These are phyloP conservation scores for Candolleomyces eurysporus DNA, from an alignment of 768 basidiomycete genomes.

Conservation along the genomic window DNA sequence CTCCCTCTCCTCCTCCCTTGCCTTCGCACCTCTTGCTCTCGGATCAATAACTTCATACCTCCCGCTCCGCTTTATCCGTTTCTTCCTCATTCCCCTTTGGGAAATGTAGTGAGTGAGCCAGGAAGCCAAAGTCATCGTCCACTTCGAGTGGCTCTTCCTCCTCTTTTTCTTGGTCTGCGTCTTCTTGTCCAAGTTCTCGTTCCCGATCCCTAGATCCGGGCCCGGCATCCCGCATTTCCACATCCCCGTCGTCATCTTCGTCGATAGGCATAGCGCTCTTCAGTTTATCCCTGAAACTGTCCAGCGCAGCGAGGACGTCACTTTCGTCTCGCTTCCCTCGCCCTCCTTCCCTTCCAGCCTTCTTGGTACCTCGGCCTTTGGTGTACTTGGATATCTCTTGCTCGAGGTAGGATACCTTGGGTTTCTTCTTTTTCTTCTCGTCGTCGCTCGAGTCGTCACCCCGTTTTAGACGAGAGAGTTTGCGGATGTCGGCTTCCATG, in stretches of 20 bases:
- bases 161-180: slow-evolving; percentile 16
- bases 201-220: too few relatives aligned
- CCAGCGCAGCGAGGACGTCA: slow-evolving; percentile 65
- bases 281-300: slow-evolving; percentile 70
- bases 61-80: slow-evolving; percentile 71
- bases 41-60: slow-evolving; percentile 90
- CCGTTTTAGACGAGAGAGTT: slow-evolving; percentile 56
- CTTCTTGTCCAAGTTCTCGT: too few relatives aligned
- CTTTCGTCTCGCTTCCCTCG: slow-evolving; percentile 63
- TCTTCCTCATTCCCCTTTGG: slow-evolving; percentile 80
- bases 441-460: slow-evolving; percentile 62
- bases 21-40: slow-evolving; percentile 64
- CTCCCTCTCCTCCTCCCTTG: slow-evolving; percentile 76
- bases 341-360: slow-evolving; percentile 17
- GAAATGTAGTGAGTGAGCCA: slow-evolving; percentile 70
- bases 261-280: slow-evolving; percentile 40
- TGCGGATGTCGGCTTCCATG: slow-evolving; percentile 88
- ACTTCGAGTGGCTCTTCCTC: slow-evolving; percentile 67
- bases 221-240: slow-evolving; percentile 19
- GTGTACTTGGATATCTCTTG: slow-evolving; percentile 83
- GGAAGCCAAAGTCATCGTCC: slow-evolving; percentile 73
- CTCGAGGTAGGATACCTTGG: slow-evolving; percentile 69
- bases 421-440: slow-evolving; percentile 54
- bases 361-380: slow-evolving; percentile 55
- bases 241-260: slow-evolving; percentile 17